phyloP scores from a whole-genome alignment of 345 rosid species.

The Trapa incisa region DNA sequence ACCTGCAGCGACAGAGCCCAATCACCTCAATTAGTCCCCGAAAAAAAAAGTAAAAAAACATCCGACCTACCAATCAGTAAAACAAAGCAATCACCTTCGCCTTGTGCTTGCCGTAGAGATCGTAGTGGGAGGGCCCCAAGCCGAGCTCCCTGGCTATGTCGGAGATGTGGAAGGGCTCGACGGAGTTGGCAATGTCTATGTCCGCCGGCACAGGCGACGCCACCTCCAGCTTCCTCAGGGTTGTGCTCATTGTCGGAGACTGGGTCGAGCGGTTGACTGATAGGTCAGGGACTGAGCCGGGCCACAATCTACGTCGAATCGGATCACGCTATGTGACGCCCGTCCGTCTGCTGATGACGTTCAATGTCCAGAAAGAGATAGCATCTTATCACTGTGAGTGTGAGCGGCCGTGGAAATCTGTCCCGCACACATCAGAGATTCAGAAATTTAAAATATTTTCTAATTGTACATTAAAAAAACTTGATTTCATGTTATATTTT shows the following conservation, averaged over 20 bases:
- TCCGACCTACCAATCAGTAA: neutral
- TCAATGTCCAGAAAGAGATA: no score
- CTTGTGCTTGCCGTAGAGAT: conserved; percentile 88
- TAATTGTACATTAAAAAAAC: no score
- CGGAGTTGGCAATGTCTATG: conserved; percentile 83
- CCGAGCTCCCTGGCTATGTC: conserved; percentile 72
- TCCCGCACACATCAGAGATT: no score
- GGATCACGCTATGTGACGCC: no score
- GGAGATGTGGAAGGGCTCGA: conserved; percentile 71
- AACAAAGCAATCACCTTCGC: conserved; percentile 51
- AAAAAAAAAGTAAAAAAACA: no score
- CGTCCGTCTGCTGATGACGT: no score
- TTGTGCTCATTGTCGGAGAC: conserved; percentile 16
- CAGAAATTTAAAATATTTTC: no score
- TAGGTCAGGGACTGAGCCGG: neutral
- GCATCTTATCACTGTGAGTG: no score
- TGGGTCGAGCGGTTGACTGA: neutral
- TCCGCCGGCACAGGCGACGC: conserved; percentile 90
- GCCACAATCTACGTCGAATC: no score
- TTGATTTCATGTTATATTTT: no score
- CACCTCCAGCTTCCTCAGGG: conserved; percentile 58
- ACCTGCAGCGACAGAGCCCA: conserved; percentile 26
- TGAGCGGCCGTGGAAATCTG: no score
- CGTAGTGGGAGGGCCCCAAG: conserved; percentile 59
- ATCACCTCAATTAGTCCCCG: no score